Evolutionary conservation across 139 green algal species (phyloP), one percentile per base, ranked within the genome.

Genomic region (Ettlia oleoabundans): DNA sequence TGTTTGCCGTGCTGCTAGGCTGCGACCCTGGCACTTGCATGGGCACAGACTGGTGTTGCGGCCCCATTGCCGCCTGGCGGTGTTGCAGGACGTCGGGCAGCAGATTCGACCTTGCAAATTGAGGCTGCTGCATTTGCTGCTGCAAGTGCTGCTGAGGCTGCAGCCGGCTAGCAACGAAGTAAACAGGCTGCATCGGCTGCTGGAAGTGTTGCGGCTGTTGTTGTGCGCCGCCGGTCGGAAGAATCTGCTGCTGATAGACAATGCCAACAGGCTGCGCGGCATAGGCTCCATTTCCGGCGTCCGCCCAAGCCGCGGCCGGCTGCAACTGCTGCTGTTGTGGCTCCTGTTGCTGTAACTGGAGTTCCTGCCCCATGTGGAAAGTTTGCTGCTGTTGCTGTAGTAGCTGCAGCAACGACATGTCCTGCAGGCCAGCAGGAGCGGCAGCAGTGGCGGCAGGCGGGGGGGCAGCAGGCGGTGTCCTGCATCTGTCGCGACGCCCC

Each of bases 61-160:
- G n/a, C n/a, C 47, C 15, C 47, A 58, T 58, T 58, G 47, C 13
- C 47, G 15, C 47, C 33, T 79, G 72, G 33, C 67, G 51, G 7
- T 80, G 73, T 52, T 80, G 73, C 73, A 80, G 24, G 7, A 80
- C 51, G 52, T 51, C 73, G 15, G 71, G 71, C 32, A 47, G 71
- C 18, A 78, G 47, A 55, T 75, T 26, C 4, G 40, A 2, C 24
- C 28, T 37, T 37, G 9, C 30, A 40, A 6, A 37, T 2, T 33
- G 28, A 28, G 1, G 42, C 13, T 61, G n/a, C 4, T 40, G 69
- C 8, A 21, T 21, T 38, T 5, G 67, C 8, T 24, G 30, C 71
- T 35, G 71, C 32, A 62, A 38, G 19, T 4, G 68, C 28, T 21
- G 67, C 1, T 61, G 41, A n/a, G 26, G 69, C 42, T n/a, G n/a